Evolutionary conservation across 2,329 filamentous ascomycete species (phyloP).

Genomic region (Camillea tinctor): DNA sequence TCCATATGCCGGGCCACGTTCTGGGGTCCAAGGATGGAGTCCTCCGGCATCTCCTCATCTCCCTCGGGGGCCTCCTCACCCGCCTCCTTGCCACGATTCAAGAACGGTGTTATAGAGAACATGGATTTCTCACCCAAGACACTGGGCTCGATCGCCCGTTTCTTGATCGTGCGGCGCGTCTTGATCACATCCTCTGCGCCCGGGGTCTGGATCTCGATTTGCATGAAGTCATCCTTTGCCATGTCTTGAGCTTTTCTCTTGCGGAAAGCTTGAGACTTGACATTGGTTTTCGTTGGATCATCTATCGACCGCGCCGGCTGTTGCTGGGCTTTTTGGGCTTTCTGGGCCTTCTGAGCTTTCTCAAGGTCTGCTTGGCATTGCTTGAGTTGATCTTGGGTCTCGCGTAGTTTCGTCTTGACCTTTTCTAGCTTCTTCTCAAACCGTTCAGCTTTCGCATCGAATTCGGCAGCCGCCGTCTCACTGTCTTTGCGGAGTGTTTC

Average conservation of each 20-base stretch:
- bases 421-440: slow-evolving; percentile 70
- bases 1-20: slow-evolving; percentile 13
- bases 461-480: slow-evolving; percentile 58
- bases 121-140: slow-evolving; percentile 80
- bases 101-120: slow-evolving; percentile 92
- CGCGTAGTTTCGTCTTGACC: slow-evolving; percentile 67
- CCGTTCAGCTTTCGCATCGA: slow-evolving; percentile 60
- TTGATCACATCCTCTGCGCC: slow-evolving; percentile 35
- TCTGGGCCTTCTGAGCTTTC: slow-evolving; percentile 29
- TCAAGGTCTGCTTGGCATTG: slow-evolving; percentile 50
- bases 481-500: slow-evolving; percentile 45
- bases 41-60: slow-evolving; percentile 28
- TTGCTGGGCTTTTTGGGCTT: slow-evolving; percentile 20
- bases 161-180: slow-evolving; percentile 49
- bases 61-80: slow-evolving; percentile 41
- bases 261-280: slow-evolving; percentile 38
- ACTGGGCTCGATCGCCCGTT: slow-evolving; percentile 55
- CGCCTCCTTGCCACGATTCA: slow-evolving; percentile 67
- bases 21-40: slow-evolving; percentile 23
- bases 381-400: slow-evolving; percentile 71
- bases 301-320: slow-evolving; percentile 36
- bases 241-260: slow-evolving; percentile 49
- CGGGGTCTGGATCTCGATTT: slow-evolving; percentile 46
- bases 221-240: slow-evolving; percentile 42
- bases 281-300: slow-evolving; percentile 31